These are phyloP conservation scores for Pythium pectinolyticum DNA, from an alignment of 352 stramenopile genomes.

Conservation along the genomic window DNA sequence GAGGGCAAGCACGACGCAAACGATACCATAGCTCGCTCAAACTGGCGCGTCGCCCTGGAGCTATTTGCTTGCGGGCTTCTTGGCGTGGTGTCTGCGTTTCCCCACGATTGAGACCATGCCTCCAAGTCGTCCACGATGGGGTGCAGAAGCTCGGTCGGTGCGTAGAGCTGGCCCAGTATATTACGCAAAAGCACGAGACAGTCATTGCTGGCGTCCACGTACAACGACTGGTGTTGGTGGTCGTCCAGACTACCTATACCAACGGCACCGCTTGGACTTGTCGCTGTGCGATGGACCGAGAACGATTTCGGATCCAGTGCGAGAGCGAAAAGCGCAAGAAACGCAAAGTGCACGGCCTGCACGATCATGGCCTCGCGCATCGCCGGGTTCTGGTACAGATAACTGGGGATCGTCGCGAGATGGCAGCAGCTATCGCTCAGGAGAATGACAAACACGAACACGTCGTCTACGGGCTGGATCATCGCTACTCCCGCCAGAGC, in stretches of 20 bases:
- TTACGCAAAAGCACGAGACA: conserved; percentile 56
- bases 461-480: conserved; percentile 33
- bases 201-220: conserved; percentile 33
- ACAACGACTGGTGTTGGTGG: conserved; percentile 27
- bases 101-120: conserved; percentile 8
- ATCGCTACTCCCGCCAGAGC: not conserved
- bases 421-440: conserved; percentile 35
- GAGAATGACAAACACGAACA: conserved; percentile 36
- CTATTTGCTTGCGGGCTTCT: not conserved
- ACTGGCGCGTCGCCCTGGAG: not conserved
- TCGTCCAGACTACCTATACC: not conserved
- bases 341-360: conserved; percentile 31
- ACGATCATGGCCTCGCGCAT: conserved; percentile 33
- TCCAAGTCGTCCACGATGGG: conserved; percentile 18
- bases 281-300: not conserved
- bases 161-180: conserved; percentile 38
- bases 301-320: conserved; percentile 24
- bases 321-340: conserved; percentile 31
- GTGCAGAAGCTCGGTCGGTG: conserved; percentile 16
- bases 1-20: conserved; percentile 37
- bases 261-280: conserved; percentile 6
- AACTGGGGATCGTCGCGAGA: conserved; percentile 21
- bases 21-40: conserved; percentile 6
- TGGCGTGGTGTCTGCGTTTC: not conserved
- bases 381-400: conserved; percentile 23